Percentiles rank a stretch among this genome's conserved stretches.
Conservation (phyloP, 306 rosid species). For the Pyrus betulifolia region DNA sequence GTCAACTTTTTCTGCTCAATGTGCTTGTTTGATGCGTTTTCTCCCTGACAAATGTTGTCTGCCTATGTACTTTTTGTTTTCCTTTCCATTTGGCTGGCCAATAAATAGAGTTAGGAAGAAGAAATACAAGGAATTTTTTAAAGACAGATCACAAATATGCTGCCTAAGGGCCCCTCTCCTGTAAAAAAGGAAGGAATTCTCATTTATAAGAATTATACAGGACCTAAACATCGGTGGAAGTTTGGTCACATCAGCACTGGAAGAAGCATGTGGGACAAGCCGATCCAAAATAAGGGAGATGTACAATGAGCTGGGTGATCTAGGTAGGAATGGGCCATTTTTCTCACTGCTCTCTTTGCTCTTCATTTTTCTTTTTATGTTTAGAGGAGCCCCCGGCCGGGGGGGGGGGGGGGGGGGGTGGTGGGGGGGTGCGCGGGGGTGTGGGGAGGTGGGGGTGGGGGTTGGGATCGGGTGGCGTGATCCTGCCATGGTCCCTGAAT, state of each 20-base stretch:
- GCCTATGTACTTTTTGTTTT: neutral
- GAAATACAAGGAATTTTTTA: constrained; percentile 4
- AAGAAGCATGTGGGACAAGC: constrained; percentile 80
- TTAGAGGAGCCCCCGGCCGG: no score
- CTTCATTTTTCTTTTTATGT: constrained; percentile 17
- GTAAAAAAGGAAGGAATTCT: neutral
- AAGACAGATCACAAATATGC: no score
- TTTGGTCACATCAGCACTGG: constrained; percentile 72
- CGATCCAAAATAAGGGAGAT: constrained; percentile 67
- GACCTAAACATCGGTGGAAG: constrained; percentile 87
- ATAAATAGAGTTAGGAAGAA: neutral
- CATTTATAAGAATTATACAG: constrained; percentile 32
- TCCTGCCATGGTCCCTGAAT: constrained; percentile 5
- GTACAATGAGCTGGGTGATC: constrained; percentile 86
- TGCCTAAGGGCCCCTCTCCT: no score
- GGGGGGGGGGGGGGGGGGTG: neutral
- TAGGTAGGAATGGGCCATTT: constrained; percentile 45
- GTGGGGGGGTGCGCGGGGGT: neutral
- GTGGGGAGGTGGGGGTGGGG: neutral
- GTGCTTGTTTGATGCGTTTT: neutral
- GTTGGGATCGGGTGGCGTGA: neutral
- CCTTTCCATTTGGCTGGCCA: neutral
- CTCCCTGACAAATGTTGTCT: neutral
- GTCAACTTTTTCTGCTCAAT: neutral
- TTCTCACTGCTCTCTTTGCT: constrained; percentile 10